Conservation (phyloP, 805 yeast species). For the Candida ortonii region DNA sequence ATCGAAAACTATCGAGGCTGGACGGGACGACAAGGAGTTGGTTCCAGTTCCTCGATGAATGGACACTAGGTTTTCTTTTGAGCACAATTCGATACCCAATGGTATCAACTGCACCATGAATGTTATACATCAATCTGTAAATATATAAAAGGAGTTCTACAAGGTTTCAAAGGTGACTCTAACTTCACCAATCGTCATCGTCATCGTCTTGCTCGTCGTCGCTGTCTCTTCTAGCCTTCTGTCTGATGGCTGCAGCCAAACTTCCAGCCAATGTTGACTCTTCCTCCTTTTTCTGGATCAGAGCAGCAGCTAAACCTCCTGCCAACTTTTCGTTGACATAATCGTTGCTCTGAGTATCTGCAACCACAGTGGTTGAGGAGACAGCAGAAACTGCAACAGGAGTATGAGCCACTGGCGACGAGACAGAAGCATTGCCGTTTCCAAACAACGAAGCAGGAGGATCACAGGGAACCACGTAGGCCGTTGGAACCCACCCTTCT, state of each 20-base stretch:
- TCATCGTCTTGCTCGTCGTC: constrained; percentile 71
- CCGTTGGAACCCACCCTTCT: constrained; percentile 98
- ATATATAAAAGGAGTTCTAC: constrained; percentile 1
- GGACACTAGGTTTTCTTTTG: no score
- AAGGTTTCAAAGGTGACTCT: constrained; percentile 1
- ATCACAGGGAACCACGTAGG: constrained; percentile 68
- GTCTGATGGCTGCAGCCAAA: constrained; percentile 81
- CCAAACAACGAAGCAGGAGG: constrained; percentile 40
- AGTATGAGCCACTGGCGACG: constrained; percentile 34
- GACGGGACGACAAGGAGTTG: neutral
- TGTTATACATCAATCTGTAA: no score
- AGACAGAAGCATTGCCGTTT: constrained; percentile 33
- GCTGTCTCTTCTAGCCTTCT: constrained; percentile 66
- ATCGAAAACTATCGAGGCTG: constrained; percentile 3
- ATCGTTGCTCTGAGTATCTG: constrained; percentile 3
- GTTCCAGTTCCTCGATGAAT: constrained; percentile 2
- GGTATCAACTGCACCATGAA: no score
- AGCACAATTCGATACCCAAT: no score
- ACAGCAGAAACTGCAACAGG: constrained; percentile 19
- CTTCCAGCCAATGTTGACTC: constrained; percentile 74
- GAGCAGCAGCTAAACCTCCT: constrained; percentile 65
- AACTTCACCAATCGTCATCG: constrained; percentile 46
- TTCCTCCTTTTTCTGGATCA: constrained; percentile 59
- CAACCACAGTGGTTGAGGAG: constrained; percentile 6
- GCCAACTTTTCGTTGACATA: constrained; percentile 18